A percentile compares a stretch with the other conserved stretches of the same genome.
phyloP scores from a whole-genome alignment of 345 rosid genomes.

The Populus nigra region DNA sequence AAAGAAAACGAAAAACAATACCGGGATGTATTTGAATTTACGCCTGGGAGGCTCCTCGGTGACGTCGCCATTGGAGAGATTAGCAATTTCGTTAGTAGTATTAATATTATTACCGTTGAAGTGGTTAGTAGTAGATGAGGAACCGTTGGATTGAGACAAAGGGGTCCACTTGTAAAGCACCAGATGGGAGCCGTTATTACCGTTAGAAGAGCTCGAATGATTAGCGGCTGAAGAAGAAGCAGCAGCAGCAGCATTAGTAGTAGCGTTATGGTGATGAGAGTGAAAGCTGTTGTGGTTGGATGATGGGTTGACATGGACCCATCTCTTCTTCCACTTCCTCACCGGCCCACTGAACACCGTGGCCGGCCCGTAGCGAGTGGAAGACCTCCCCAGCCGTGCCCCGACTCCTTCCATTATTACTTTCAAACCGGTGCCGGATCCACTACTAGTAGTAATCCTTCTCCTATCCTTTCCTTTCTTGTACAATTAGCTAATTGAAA shows the following conservation, averaged over 20 bases:
- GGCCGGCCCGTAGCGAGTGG: constrained; percentile 94
- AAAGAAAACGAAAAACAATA: constrained; percentile 15
- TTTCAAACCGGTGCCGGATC: constrained; percentile 1
- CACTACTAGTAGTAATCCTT: background rate
- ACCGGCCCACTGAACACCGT: constrained; percentile 95
- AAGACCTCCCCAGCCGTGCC: constrained; percentile 90
- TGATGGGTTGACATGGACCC: constrained; percentile 72
- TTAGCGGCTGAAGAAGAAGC: constrained; percentile 13
- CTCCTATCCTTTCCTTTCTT: background rate
- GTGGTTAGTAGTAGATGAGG: constrained; percentile 9
- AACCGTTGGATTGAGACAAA: constrained; percentile 41
- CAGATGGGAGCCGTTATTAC: constrained; percentile 65
- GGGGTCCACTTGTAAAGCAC: constrained; percentile 90
- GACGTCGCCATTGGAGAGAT: constrained; percentile 34
- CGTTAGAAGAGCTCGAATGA: constrained; percentile 37
- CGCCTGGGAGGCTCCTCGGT: constrained; percentile 65
- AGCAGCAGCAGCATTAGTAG: constrained; percentile 4
- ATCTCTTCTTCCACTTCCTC: constrained; percentile 96
- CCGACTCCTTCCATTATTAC: constrained; percentile 91
- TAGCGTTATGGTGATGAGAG: constrained; percentile 18
- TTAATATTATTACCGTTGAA: constrained; percentile 11
- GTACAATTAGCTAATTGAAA: background rate
- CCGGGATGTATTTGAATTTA: constrained; percentile 92
- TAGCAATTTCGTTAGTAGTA: constrained; percentile 28
- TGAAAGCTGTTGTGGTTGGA: constrained; percentile 29